Base-by-base conservation (phyloP, 805 yeast species). In the Ogataea paradorogensis region DNA sequence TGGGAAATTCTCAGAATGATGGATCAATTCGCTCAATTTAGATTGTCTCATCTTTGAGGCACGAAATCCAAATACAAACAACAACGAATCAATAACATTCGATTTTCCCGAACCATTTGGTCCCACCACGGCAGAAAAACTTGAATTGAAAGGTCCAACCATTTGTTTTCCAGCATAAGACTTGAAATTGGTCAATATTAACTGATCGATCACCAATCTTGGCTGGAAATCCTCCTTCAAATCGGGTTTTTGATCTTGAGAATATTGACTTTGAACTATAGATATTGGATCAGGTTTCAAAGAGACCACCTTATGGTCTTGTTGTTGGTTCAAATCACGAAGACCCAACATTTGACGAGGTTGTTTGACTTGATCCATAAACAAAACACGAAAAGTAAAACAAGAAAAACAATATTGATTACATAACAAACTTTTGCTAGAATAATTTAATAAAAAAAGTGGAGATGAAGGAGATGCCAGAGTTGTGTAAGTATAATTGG, bases 71-170 rank as follows among this genome's bases (percentile, higher is more conserved):
- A 93, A 93, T 1, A 95, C 99, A 62, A 93, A 93, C 15, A 96
- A 83, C 32, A 93, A 84, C 25, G 99, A 97, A 60, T 93, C 99
- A 84, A 93, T 90, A 80, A 93, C 84, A 58, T 93, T 93, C 29
- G 96, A 85, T 65, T 93, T 93, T 7, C 99, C 99, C 1, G 97
- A 84, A 24, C 99, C 99, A 61, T 93, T 93, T 5, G 99, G 99
- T 0, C 99, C 99, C 10, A 93, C 97, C 9, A 93, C 95, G 0
- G 99, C 98, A 9, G 96, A 86, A 56, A 93, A 95, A 5, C 95
- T 87, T 26, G 90, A 66, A 53, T 93, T 84, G 62, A 93, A 93
- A 0, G 99, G 99, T 0, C 99, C 99, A 35, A 93, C 85, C 6
- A 78, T 77, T 64, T 93, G 98, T 13, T 73, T 67, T 0, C 99